These are phyloP conservation scores for Cystobasidium pallidum DNA, from an alignment of 1,284 basidiomycete genomes.

Conservation along the genomic window DNA sequence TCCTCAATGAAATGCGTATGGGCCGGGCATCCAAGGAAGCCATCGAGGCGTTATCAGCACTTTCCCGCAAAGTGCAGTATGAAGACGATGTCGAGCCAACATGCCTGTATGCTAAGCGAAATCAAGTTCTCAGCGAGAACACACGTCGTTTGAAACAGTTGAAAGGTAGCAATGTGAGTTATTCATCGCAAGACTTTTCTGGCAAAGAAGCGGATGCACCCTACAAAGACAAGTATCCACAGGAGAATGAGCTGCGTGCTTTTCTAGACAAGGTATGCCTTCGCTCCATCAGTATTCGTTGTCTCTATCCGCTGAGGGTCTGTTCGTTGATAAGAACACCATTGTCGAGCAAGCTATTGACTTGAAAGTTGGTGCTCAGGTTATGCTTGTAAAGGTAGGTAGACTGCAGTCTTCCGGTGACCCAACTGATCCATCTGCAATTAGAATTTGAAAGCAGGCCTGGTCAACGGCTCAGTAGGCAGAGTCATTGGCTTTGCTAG, in stretches of 20 bases:
- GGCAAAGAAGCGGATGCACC: slow-evolving; percentile 1
- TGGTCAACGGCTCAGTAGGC: slow-evolving; percentile 86
- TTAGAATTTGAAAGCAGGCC: slow-evolving; percentile 56
- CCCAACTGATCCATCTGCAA: neutral
- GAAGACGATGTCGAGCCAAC: slow-evolving; percentile 76
- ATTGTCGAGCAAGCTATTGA: slow-evolving; percentile 60
- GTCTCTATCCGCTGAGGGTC: no score
- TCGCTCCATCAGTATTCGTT: no score
- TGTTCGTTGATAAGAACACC: slow-evolving; percentile 53
- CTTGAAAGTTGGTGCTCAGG: slow-evolving; percentile 69
- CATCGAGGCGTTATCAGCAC: slow-evolving; percentile 64
- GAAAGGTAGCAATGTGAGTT: slow-evolving; percentile 36
- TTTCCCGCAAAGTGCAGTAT: slow-evolving; percentile 66
- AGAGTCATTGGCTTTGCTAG: slow-evolving; percentile 64
- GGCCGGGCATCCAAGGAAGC: slow-evolving; percentile 68
- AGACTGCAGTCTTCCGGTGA: slow-evolving; percentile 49
- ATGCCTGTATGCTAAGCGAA: slow-evolving; percentile 81
- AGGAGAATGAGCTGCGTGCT: neutral
- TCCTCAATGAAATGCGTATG: slow-evolving; percentile 88
- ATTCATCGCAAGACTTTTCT: slow-evolving; percentile 48
- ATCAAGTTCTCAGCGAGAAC: slow-evolving; percentile 80
- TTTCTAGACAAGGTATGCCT: slow-evolving; percentile 33
- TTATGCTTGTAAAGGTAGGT: slow-evolving; percentile 74
- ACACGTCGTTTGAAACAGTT: slow-evolving; percentile 62
- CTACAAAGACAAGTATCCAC: slow-evolving; percentile 47